Percentiles rank a stretch among this genome's conserved stretches.
Evolutionary conservation across 768 basidiomycete genomes (phyloP).

Genomic region (Glaciozyma martinii): DNA sequence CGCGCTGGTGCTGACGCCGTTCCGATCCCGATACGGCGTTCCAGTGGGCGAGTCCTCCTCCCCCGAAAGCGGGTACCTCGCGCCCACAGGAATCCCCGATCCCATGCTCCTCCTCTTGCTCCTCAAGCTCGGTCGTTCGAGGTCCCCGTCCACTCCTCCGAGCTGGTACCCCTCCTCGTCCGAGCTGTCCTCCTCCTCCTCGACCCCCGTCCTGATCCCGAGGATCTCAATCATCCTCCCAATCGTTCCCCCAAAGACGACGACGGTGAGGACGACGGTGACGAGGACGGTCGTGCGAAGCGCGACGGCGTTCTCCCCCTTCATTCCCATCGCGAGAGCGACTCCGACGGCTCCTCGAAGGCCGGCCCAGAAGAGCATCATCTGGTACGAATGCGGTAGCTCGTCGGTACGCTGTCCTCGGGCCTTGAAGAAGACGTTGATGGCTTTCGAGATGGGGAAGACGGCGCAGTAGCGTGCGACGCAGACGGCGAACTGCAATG

Average conservation of each 20-base stretch:
- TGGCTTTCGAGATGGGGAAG: slow-evolving; percentile 85
- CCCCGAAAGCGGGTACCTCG: background rate
- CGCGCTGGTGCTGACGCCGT: slow-evolving; percentile 1
- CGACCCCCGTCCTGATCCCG: slow-evolving; percentile 90
- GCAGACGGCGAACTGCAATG: slow-evolving; percentile 59
- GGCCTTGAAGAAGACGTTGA: slow-evolving; percentile 84
- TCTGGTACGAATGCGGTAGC: slow-evolving; percentile 93
- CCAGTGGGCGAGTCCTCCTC: background rate
- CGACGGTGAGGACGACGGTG: slow-evolving; percentile 86
- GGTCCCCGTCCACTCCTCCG: slow-evolving; percentile 17
- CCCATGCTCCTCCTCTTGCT: slow-evolving; percentile 9
- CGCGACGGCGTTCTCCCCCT: slow-evolving; percentile 78
- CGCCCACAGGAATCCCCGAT: background rate
- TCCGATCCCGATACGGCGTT: slow-evolving; percentile 3
- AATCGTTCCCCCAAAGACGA: slow-evolving; percentile 95
- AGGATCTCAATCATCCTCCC: slow-evolving; percentile 91
- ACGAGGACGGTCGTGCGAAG: slow-evolving; percentile 88
- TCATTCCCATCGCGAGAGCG: slow-evolving; percentile 90
- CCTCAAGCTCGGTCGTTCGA: slow-evolving; percentile 7
- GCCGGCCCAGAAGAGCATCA: slow-evolving; percentile 99
- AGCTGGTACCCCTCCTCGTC: slow-evolving; percentile 36
- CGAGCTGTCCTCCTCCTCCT: slow-evolving; percentile 67
- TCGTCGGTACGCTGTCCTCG: slow-evolving; percentile 82
- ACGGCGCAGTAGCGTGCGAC: slow-evolving; percentile 93
- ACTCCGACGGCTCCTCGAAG: slow-evolving; percentile 94